phyloP scores from a whole-genome alignment of 2,329 filamentous ascomycete genomes.

The Alternaria consortialis region DNA sequence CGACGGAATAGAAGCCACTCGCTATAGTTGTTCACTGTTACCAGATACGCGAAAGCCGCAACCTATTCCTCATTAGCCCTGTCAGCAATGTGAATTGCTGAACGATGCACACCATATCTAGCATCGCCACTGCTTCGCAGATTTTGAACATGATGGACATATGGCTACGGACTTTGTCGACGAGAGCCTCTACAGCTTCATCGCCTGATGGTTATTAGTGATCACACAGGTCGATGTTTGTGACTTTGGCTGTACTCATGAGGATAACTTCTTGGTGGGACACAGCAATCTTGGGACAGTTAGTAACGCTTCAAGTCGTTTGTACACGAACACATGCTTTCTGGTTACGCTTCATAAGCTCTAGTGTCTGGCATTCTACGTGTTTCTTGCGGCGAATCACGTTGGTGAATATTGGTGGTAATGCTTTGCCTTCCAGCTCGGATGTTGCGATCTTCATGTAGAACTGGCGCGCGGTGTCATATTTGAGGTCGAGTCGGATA shows the following conservation, averaged over 20 bases:
- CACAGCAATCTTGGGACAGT: slow-evolving; percentile 70
- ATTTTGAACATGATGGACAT: slow-evolving; percentile 81
- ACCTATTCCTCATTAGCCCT: slow-evolving; percentile 30
- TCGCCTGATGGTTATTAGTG: slow-evolving; percentile 59
- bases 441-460: slow-evolving; percentile 72
- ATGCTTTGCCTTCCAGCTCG: slow-evolving; percentile 67
- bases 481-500: slow-evolving; percentile 73
- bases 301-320: not conserved
- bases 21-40: slow-evolving; percentile 70
- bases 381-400: slow-evolving; percentile 73
- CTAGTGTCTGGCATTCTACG: slow-evolving; percentile 87
- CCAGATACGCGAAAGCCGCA: slow-evolving; percentile 64
- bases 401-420: slow-evolving; percentile 82
- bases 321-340: slow-evolving; percentile 37
- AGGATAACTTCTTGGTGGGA: slow-evolving; percentile 84
- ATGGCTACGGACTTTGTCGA: slow-evolving; percentile 74
- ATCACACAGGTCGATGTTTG: too few species aligned
- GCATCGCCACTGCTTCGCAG: slow-evolving; percentile 83
- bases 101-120: slow-evolving; percentile 76
- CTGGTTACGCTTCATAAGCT: slow-evolving; percentile 79
- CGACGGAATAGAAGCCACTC: slow-evolving; percentile 10
- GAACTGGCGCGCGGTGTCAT: slow-evolving; percentile 79
- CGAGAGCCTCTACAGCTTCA: slow-evolving; percentile 74
- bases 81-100: not conserved
- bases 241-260: slow-evolving; percentile 63